Evolutionary conservation across 768 basidiomycete genomes (phyloP).

Genomic region (Leccinum subgranulosum): DNA sequence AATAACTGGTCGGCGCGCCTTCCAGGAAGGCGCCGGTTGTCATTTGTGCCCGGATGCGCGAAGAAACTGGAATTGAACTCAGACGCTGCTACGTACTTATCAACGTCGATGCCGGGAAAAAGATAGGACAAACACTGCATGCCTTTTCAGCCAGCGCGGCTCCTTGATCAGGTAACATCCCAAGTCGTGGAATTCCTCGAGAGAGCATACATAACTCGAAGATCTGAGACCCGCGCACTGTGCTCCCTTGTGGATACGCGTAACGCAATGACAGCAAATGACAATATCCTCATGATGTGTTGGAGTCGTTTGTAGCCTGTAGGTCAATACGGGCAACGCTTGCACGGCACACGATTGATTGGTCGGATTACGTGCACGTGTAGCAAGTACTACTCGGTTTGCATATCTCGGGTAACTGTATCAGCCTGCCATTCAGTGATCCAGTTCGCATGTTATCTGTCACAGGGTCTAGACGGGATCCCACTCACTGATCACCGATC

Average conservation of each 20-base stretch:
- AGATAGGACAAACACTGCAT: not conserved
- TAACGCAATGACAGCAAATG: not conserved
- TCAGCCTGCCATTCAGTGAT: not conserved
- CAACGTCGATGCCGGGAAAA: not conserved
- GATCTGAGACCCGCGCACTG: constrained; percentile 6
- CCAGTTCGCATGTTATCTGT: not conserved
- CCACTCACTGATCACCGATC: no score
- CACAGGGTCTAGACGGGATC: no score
- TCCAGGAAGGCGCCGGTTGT: no score
- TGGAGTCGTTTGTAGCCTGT: not conserved
- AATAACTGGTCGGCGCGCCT: no score
- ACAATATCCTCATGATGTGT: not conserved
- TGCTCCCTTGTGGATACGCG: not conserved
- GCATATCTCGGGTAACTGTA: not conserved
- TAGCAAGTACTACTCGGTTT: not conserved
- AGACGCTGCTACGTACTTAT: constrained; percentile 8
- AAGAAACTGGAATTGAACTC: constrained; percentile 34
- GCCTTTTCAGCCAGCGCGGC: constrained; percentile 17
- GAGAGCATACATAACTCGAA: constrained; percentile 4
- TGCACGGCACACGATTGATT: not conserved
- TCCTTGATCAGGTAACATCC: constrained; percentile 13
- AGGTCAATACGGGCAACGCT: not conserved
- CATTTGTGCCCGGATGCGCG: constrained; percentile 7
- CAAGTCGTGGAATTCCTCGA: constrained; percentile 10
- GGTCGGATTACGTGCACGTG: not conserved